phyloP scores from a whole-genome alignment of 1,284 basidiomycete genomes.

The Leccinum subrobustum region DNA sequence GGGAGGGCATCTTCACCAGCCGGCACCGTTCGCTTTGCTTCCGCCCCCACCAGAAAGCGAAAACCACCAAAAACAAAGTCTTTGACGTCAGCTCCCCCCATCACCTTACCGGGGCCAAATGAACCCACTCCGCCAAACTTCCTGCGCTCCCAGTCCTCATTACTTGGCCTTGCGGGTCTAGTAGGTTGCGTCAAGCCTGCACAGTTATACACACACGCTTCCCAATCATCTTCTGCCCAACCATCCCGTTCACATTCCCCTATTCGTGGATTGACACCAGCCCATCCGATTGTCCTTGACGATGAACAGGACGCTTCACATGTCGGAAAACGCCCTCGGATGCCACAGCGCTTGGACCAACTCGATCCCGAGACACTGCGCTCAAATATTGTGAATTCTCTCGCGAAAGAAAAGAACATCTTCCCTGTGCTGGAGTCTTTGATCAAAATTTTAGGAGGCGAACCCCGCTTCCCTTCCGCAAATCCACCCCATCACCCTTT shows the following conservation, averaged over 20 bases:
- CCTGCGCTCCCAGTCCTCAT: constrained; percentile 65
- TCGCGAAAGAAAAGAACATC: constrained; percentile 64
- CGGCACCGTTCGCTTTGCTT: background rate
- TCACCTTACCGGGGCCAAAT: constrained; percentile 61
- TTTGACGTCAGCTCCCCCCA: constrained; percentile 40
- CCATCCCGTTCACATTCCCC: constrained; percentile 7
- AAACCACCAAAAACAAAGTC: constrained; percentile 28
- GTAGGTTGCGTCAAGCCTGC: constrained; percentile 64
- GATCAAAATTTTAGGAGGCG: constrained; percentile 47
- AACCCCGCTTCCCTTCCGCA: constrained; percentile 13
- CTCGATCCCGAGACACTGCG: constrained; percentile 40
- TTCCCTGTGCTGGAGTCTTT: constrained; percentile 63
- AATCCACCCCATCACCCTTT: constrained; percentile 11
- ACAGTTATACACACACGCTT: constrained; percentile 35
- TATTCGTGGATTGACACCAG: constrained; percentile 48
- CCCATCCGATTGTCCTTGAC: constrained; percentile 69
- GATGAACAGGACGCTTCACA: constrained; percentile 43
- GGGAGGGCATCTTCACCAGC: constrained; percentile 18
- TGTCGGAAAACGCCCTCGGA: constrained; percentile 11
- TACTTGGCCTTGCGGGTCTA: constrained; percentile 68
- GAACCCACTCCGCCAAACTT: constrained; percentile 65
- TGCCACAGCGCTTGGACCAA: constrained; percentile 12
- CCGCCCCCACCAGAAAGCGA: constrained; percentile 21
- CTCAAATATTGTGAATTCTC: constrained; percentile 56
- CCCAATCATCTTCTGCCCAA: constrained; percentile 32